Evolutionary conservation across 495 filamentous ascomycete species (phyloP).

Genomic region (Aspergillus olivimuriae): DNA sequence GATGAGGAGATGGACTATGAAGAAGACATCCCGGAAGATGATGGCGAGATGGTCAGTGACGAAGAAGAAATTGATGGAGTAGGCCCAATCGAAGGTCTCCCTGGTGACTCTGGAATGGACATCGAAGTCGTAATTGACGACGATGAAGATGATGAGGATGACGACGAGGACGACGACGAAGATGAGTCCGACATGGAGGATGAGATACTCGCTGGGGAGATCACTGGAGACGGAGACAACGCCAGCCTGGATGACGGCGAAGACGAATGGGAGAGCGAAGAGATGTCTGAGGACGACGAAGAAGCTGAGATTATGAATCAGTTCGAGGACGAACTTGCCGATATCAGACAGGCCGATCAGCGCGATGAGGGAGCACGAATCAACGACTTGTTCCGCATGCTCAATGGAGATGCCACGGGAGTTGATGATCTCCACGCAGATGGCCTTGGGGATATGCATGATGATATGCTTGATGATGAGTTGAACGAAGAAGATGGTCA

Average conservation of each 20-base stretch:
- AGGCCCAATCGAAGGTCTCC: constrained; percentile 78
- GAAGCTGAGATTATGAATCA: constrained; percentile 48
- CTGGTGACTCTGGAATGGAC: constrained; percentile 68
- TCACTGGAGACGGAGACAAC: constrained; percentile 58
- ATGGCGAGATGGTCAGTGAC: constrained; percentile 83
- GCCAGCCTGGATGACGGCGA: constrained; percentile 52
- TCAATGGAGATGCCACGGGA: constrained; percentile 35
- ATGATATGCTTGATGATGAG: constrained; percentile 63
- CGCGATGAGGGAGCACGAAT: constrained; percentile 53
- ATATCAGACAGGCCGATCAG: constrained; percentile 60
- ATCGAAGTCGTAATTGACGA: constrained; percentile 82
- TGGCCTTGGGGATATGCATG: constrained; percentile 34
- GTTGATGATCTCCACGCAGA: constrained; percentile 32
- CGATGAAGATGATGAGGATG: constrained; percentile 54
- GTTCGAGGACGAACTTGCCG: constrained; percentile 45
- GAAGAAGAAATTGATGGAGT: constrained; percentile 75
- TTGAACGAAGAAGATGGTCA: constrained; percentile 62
- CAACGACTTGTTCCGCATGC: constrained; percentile 36
- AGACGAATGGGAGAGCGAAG: constrained; percentile 57
- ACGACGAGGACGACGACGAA: constrained; percentile 62
- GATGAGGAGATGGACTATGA: constrained; percentile 89
- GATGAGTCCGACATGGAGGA: constrained; percentile 52
- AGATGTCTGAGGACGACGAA: constrained; percentile 48
- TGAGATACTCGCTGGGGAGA: constrained; percentile 47
- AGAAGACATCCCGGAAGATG: constrained; percentile 65